These are phyloP conservation scores for Keqinozyma sinolaborantium DNA, from an alignment of 1,139 yeast genomes.

Conservation along the genomic window DNA sequence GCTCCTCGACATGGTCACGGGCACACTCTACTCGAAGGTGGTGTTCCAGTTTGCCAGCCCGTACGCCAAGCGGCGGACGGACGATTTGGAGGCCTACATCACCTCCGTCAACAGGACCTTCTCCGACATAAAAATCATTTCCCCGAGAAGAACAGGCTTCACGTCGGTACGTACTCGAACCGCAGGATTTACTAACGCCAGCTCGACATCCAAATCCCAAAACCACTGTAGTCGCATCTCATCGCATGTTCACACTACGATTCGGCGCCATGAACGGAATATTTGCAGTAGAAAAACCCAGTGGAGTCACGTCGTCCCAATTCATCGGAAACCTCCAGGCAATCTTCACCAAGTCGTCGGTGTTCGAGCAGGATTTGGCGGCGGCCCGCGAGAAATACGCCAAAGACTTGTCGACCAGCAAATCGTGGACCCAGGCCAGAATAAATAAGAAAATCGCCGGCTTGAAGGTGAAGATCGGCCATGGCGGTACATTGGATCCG, in stretches of 20 bases:
- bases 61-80: conserved; percentile 25
- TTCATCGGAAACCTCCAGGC: conserved; percentile 64
- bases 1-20: conserved; percentile 46
- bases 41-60: conserved; percentile 10
- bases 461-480: conserved; percentile 86
- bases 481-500: conserved; percentile 97
- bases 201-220: conserved; percentile 8
- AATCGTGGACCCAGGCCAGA: conserved; percentile 42
- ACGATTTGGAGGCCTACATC: conserved; percentile 46
- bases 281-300: conserved; percentile 90
- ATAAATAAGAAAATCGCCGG: conserved; percentile 45
- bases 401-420: conserved; percentile 39
- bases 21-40: conserved; percentile 24
- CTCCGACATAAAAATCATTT: conserved; percentile 37
- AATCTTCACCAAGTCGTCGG: conserved; percentile 56
- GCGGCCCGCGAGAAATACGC: conserved; percentile 29
- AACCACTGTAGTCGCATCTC: conserved; percentile 5
- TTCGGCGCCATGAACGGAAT: conserved; percentile 66
- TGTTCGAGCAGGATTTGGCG: conserved; percentile 55
- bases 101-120: conserved; percentile 30
- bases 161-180: conserved; percentile 44
- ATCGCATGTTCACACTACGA: conserved; percentile 7
- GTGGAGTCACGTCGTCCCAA: conserved; percentile 78
- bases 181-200: conserved; percentile 2
- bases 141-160: conserved; percentile 57